phyloP scores from a whole-genome alignment of 1,139 yeast species.

The Geotrichum bryndzae region DNA sequence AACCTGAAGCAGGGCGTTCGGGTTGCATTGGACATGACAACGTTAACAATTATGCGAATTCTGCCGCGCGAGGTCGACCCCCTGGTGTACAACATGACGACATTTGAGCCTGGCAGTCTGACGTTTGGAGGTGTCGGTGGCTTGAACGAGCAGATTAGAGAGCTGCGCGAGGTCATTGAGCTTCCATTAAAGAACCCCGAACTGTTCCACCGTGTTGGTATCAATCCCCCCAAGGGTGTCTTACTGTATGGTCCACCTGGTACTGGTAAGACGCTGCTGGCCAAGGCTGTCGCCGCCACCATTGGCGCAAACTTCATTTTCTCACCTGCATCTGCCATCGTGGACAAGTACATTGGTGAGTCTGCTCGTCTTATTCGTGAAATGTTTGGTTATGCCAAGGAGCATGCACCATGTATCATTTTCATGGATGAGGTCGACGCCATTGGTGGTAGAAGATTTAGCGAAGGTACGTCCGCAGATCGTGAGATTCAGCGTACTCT shows the following conservation, averaged over 20 bases:
- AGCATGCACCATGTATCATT: constrained; percentile 97
- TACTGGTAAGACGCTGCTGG: constrained; percentile 79
- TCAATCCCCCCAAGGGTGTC: constrained; percentile 97
- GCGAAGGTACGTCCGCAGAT: constrained; percentile 98
- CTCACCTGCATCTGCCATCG: constrained; percentile 97
- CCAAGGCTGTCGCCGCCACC: constrained; percentile 66
- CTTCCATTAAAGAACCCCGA: constrained; percentile 96
- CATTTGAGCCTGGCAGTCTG: constrained; percentile 93
- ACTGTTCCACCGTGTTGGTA: constrained; percentile 89
- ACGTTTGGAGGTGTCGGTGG: constrained; percentile 97
- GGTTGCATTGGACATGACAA: constrained; percentile 96
- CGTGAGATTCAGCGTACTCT: constrained; percentile 97
- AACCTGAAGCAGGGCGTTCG: constrained; percentile 88
- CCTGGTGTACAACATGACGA: constrained; percentile 95
- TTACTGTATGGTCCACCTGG: constrained; percentile 98
- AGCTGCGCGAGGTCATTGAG: constrained; percentile 95
- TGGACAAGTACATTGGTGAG: constrained; percentile 97
- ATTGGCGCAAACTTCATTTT: constrained; percentile 97
- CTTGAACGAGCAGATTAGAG: constrained; percentile 89
- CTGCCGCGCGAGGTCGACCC: constrained; percentile 98
- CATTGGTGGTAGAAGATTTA: constrained; percentile 96
- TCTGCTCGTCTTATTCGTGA: constrained; percentile 95
- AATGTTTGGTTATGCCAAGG: constrained; percentile 97
- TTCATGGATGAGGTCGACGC: constrained; percentile 99
- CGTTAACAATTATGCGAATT: constrained; percentile 94